Percentiles rank a stretch among this genome's conserved stretches.
phyloP scores from a whole-genome alignment of 176 grass and related monocot species.

The Zizania latifolia region DNA sequence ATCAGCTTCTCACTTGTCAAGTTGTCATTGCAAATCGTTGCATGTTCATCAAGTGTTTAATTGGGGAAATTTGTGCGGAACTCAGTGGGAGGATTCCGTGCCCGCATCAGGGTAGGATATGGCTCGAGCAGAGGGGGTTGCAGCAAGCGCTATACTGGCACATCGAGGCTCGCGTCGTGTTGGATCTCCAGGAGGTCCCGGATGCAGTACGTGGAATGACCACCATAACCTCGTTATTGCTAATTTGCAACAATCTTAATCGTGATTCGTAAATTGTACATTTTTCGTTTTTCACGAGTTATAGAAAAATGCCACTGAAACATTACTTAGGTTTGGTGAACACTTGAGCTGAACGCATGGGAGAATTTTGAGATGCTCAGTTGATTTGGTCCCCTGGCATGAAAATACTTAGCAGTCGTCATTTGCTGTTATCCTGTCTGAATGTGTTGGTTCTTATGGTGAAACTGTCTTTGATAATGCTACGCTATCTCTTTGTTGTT shows the following conservation, averaged over 20 bases:
- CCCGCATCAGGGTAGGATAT: slow-evolving; percentile 75
- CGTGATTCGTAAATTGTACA: not conserved
- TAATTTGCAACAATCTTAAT: not conserved
- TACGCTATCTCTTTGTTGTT: not conserved
- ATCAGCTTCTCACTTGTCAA: not conserved
- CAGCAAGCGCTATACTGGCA: slow-evolving; percentile 89
- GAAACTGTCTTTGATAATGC: not conserved
- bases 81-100: slow-evolving; percentile 88
- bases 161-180: slow-evolving; percentile 84
- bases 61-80: not conserved
- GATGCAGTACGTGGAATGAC: slow-evolving; percentile 41
- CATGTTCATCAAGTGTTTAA: not conserved
- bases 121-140: slow-evolving; percentile 87
- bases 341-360: not conserved
- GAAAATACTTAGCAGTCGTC: not conserved
- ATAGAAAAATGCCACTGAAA: no score
- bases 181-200: slow-evolving; percentile 77
- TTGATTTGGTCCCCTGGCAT: not conserved
- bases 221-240: not conserved
- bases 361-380: no score
- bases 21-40: not conserved
- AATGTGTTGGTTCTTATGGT: not conserved
- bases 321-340: not conserved
- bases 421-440: not conserved
- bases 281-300: not conserved